phyloP scores from a whole-genome alignment of 345 rosid species.

The Populus ilicifolia region DNA sequence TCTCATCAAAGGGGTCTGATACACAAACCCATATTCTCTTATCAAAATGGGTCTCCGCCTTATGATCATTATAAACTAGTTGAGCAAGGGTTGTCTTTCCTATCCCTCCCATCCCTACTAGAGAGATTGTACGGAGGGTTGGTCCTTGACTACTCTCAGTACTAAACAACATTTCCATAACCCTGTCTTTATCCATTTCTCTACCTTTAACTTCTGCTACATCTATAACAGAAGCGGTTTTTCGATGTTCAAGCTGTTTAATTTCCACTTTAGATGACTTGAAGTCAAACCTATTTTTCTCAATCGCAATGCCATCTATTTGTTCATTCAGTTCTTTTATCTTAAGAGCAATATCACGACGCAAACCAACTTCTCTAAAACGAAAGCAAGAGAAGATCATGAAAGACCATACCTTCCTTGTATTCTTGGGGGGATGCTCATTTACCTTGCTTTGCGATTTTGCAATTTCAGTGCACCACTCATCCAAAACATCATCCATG shows the following conservation, averaged over 20 bases:
- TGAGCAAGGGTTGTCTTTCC: constrained; percentile 8
- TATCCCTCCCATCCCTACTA: constrained; percentile 9
- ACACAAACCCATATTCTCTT: constrained; percentile 18
- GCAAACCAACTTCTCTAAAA: neutral
- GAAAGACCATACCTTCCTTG: constrained; percentile 5
- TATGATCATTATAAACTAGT: neutral
- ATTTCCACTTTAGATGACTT: neutral
- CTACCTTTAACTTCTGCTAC: neutral
- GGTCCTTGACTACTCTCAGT: neutral
- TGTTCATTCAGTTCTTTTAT: neutral
- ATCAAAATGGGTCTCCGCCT: neutral
- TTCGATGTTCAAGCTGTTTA: neutral
- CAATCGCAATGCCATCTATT: neutral
- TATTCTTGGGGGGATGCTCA: neutral
- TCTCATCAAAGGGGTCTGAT: constrained; percentile 11
- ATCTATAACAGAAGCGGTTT: neutral
- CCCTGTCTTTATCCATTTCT: neutral
- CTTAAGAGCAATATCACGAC: neutral
- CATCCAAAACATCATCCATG: constrained; percentile 9
- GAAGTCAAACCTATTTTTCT: neutral
- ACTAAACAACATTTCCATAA: neutral
- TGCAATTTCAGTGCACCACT: neutral
- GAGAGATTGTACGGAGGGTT: neutral
- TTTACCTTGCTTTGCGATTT: neutral
- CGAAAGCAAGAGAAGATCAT: neutral